A percentile compares a stretch with the other conserved stretches of the same genome.
Conservation (phyloP, 169 alveolate genomes). For the Plasmodium cynomolgi region DNA sequence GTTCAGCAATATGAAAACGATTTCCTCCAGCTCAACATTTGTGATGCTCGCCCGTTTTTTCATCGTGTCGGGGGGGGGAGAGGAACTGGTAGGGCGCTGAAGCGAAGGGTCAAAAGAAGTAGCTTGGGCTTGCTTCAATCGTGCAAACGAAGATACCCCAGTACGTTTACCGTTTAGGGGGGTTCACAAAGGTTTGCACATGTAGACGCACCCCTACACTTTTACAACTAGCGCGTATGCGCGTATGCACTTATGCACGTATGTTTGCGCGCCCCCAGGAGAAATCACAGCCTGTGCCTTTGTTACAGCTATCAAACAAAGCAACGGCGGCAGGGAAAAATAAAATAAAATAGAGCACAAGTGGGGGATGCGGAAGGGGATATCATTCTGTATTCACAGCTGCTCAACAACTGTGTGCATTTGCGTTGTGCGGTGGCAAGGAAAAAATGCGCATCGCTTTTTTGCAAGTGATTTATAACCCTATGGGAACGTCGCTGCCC, state of each 20-base stretch:
- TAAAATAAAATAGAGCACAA: not conserved
- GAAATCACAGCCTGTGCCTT: not conserved
- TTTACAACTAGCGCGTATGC: not conserved
- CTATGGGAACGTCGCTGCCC: not conserved
- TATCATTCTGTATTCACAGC: not conserved
- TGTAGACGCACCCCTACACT: not conserved
- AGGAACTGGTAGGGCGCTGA: not conserved
- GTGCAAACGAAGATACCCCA: not conserved
- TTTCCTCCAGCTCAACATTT: slow-evolving; percentile 63
- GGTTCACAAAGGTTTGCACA: not conserved
- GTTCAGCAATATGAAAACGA: slow-evolving; percentile 32
- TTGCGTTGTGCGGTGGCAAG: not conserved
- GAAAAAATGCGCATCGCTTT: not conserved
- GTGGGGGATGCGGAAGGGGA: not conserved
- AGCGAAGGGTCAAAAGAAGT: not conserved
- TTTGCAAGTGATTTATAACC: not conserved
- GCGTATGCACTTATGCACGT: not conserved
- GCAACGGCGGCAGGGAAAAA: not conserved
- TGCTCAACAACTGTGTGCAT: not conserved
- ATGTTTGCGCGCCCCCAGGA: not conserved
- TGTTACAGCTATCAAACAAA: not conserved
- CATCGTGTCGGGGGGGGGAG: slow-evolving; percentile 5
- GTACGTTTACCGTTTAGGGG: not conserved
- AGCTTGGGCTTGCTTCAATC: not conserved
- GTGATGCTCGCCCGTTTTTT: slow-evolving; percentile 49